These are phyloP conservation scores for Ceratocystis colombiana DNA, from an alignment of 2,329 filamentous ascomycete species.

Conservation along the genomic window DNA sequence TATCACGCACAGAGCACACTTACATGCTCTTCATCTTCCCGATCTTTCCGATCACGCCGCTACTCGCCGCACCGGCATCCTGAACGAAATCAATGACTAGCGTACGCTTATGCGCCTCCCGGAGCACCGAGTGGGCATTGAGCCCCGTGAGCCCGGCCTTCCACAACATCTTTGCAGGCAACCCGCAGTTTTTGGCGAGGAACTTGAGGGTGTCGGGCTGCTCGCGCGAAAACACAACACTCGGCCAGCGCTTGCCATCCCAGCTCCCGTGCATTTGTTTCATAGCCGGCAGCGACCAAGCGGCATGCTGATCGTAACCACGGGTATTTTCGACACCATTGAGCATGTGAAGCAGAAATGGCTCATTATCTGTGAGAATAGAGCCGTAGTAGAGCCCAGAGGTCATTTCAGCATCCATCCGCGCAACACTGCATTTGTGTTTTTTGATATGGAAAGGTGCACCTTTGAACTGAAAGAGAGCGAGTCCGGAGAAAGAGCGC, in stretches of 20 bases:
- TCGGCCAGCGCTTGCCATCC: neutral
- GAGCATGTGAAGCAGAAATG: neutral
- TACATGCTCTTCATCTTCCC: neutral
- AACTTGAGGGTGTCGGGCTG: neutral
- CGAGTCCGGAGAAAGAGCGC: neutral
- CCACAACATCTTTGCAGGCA: constrained; percentile 2
- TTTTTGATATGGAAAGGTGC: constrained; percentile 10
- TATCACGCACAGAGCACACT: neutral
- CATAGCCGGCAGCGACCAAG: constrained; percentile 9
- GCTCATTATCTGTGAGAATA: neutral
- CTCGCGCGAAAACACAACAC: constrained; percentile 10
- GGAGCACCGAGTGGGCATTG: constrained; percentile 3
- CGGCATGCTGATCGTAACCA: neutral
- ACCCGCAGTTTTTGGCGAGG: neutral
- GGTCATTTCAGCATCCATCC: neutral
- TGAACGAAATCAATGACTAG: constrained; percentile 1
- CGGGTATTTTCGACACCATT: neutral
- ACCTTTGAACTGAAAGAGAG: neutral
- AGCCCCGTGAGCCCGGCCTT: constrained; percentile 6
- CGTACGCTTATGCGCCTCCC: neutral
- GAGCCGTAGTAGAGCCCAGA: neutral
- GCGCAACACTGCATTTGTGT: neutral
- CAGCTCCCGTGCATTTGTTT: neutral
- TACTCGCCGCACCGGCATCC: neutral
- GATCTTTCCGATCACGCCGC: neutral